phyloP scores from a whole-genome alignment of 2,329 filamentous ascomycete genomes.

The Colletotrichum sp. region DNA sequence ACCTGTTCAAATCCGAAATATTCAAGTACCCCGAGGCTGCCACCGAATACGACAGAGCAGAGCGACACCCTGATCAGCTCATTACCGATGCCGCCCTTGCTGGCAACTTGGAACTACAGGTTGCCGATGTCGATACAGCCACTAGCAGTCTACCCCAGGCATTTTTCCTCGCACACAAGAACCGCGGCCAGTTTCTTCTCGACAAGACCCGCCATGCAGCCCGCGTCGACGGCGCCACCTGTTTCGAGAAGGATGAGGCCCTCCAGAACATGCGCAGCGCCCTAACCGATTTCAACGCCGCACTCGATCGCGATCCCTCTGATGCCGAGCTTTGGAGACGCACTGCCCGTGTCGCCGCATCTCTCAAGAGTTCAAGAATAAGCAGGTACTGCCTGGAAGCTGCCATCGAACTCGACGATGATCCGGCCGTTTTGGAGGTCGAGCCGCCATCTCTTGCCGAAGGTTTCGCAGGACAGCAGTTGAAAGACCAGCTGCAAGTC shows the following conservation, averaged over 20 bases:
- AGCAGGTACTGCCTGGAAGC: slow-evolving; percentile 69
- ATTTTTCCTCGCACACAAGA: slow-evolving; percentile 93
- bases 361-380: slow-evolving; percentile 61
- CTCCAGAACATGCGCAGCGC: slow-evolving; percentile 47
- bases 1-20: slow-evolving; percentile 89
- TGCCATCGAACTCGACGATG: slow-evolving; percentile 71
- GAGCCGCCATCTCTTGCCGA: slow-evolving; percentile 68
- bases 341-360: slow-evolving; percentile 61
- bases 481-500: slow-evolving; percentile 59
- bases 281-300: slow-evolving; percentile 61
- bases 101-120: slow-evolving; percentile 58
- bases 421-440: slow-evolving; percentile 66
- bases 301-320: slow-evolving; percentile 69
- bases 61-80: slow-evolving; percentile 57
- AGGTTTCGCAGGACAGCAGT: slow-evolving; percentile 65
- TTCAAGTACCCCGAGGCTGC: slow-evolving; percentile 89
- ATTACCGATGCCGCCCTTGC: slow-evolving; percentile 52
- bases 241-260: slow-evolving; percentile 42
- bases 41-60: slow-evolving; percentile 81
- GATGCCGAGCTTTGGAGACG: slow-evolving; percentile 71
- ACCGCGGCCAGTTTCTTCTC: slow-evolving; percentile 90
- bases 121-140: slow-evolving; percentile 72
- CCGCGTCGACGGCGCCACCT: slow-evolving; percentile 31
- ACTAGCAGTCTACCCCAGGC: slow-evolving; percentile 87
- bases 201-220: slow-evolving; percentile 69